Base-by-base conservation (phyloP, 768 basidiomycete species). In the Suillus luteus region DNA sequence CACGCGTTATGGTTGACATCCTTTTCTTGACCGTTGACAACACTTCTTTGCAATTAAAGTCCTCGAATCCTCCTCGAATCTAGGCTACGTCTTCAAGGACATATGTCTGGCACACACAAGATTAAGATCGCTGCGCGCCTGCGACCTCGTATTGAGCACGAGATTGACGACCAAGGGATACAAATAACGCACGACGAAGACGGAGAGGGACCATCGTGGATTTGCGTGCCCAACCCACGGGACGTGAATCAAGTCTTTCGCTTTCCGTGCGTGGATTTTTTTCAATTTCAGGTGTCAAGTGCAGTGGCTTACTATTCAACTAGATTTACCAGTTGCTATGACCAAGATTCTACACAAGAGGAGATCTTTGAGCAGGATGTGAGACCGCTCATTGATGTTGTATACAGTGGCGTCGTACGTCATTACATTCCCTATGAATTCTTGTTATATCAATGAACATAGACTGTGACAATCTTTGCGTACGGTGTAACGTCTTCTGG, bases 401-500 rank as follows among this genome's bases (percentile, higher is more conserved):
- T 92, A 3, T 92, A 86, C 68, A 82, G 80, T 55, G 93, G 93
- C 22, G 81, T 92, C 43, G 91, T 93, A 69, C 67, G 90, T 77
- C 40, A 9, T 48, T 37, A 24, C 52, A 11, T 8, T 35, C 44
- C 54, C 17, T 61, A 4, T 37, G 7, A 31, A 54, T 38, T 46
- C 19, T 35, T n/a, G 27, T 57, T 33, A 31, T 59, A 35, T 7
- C 40, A 37, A 12, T 44, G 46, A 11, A 31, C 59, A 55, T 22
- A 93, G 91, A 93, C 90, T 0, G 87, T 93, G 4, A 95, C 93
- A 11, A 87, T 95, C 17, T 95, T 95, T 67, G 91, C 92, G 1
- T 95, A 95, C 75, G 94, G 94, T 8, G 93, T 95, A 14, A 95
- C 93, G 11, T 93, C 92, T 1, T 93, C 91, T 6, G 94, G 93